Evolutionary conservation across 2,329 filamentous ascomycete species (phyloP), one percentile per base, ranked within the genome.

Genomic region (Lomentospora prolificans): DNA sequence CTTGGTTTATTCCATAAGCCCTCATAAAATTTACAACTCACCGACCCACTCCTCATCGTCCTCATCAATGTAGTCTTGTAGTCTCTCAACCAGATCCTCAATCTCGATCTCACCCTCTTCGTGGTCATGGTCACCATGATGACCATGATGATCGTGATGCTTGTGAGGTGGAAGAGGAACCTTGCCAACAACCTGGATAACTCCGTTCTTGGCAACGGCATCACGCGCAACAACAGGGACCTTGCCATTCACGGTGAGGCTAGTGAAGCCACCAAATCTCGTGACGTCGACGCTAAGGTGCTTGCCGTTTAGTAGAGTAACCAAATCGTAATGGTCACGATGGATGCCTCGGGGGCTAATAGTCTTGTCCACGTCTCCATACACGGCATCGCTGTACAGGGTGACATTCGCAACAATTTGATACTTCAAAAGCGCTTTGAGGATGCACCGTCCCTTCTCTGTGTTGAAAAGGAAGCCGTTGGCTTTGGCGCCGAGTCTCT

Each of bases 391-490:
- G 4, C 86, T 89, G 75, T 96, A 96, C 0, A 95, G 72, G 0
- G 87, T 91, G 58, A 84, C 78, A 64, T 88, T 82, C 44, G 83
- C 78, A 1, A 86, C 86, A 51, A 91, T 77, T 64, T 92, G 87
- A 66, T 95, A 95, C 72, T 89, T 76, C 14, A 95, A 75, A 50
- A 96, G 73, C 0, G 89, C 89, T 61, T 80, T 82, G 17, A 96
- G 79, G 66, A 89, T 95, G 67, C 85, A 85, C 60, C 79, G 74
- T 1, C 91, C 91, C 54, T 77, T 79, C 27, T 80, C 75, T 57
- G 86, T 88, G 68, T 79, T 80, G 77, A 96, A 96, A 3, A 96
- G 76, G 77, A 95, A 96, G 22, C 84, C 87, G 65, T 92, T 95
- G 63, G 86, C 81, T 56, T 68, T 75, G 1, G 81, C 78, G 0